Evolutionary conservation across 2,329 filamentous ascomycete genomes (phyloP).

Genomic region (Hypoxylon sp.): DNA sequence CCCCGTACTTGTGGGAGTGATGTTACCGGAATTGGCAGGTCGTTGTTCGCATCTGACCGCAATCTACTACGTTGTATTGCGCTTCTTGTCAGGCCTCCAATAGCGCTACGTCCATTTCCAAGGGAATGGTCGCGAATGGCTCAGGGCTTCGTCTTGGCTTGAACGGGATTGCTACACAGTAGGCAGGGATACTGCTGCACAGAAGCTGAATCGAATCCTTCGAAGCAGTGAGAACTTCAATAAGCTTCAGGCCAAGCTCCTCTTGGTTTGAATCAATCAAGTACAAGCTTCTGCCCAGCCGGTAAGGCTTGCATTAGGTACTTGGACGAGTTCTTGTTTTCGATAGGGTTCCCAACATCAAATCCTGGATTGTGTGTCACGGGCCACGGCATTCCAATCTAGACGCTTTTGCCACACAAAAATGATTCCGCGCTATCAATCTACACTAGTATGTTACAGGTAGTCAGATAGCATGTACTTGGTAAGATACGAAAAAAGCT

Average conservation of each 20-base stretch:
- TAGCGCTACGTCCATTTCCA: slow-evolving; percentile 28
- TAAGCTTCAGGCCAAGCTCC: slow-evolving; percentile 31
- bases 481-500: background rate
- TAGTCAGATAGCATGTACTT: too few relatives aligned
- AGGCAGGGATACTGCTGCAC: slow-evolving; percentile 33
- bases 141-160: slow-evolving; percentile 17
- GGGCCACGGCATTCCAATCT: slow-evolving; percentile 23
- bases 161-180: slow-evolving; percentile 8
- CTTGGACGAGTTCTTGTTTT: slow-evolving; percentile 30
- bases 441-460: background rate
- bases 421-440: slow-evolving; percentile 6
- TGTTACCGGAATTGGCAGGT: slow-evolving; percentile 39
- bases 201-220: slow-evolving; percentile 39
- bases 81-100: slow-evolving; percentile 18
- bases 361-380: slow-evolving; percentile 5
- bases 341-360: slow-evolving; percentile 22
- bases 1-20: slow-evolving; percentile 3
- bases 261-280: slow-evolving; percentile 15
- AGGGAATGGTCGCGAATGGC: slow-evolving; percentile 13
- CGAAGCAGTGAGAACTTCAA: slow-evolving; percentile 19
- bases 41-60: slow-evolving; percentile 20
- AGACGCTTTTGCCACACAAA: slow-evolving; percentile 23
- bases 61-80: slow-evolving; percentile 41
- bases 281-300: slow-evolving; percentile 43
- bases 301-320: slow-evolving; percentile 25